Base-by-base conservation (phyloP, 345 rosid species). In the Hirschfeldia incana region DNA sequence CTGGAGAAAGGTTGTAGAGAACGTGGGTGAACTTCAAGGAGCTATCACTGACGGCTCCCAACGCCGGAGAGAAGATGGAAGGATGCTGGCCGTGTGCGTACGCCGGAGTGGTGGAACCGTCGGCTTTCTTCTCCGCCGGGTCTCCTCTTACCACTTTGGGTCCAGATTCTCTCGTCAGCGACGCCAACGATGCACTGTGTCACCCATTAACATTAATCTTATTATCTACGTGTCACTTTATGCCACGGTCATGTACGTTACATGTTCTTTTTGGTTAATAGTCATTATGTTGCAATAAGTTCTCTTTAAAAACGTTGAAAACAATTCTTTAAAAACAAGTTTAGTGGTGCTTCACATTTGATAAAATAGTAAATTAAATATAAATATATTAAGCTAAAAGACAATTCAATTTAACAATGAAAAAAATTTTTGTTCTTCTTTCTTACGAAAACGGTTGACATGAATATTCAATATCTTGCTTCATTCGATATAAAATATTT, bases 1-100 rank as follows among this genome's bases (percentile, higher is more conserved):
- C 97, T 3, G 98, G 98, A 16, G 98, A 90, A 34, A 94, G 98
- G 78, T 94, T 94, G 89, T 92, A 92, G 73, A 94, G 97, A 39
- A 94, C 84, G 64, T 94, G 98, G 2, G 98, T 94, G 69, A 92
- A 94, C 79, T 95, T 95, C 75, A 95, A 78, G 62, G 94, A 79
- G 78, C 99, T 95, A 80, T 95, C 98, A 65, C 96, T 95, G 80
- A 84, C 91, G 4, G 82, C 82, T 61, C 86, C 85, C 44, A 89
- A 76, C 8, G 88, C 79, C 2, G 99, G 97, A 6, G 88, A 81
- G 66, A 77, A 84, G 8, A 81, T 75, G 1, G 84, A 83, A 16
- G 63, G 78, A 55, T 77, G 83, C 36, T 83, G 86, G 68, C 82
- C 84, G 51, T 85, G 62, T 8, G 81, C 86, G 8, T 79, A 81